Evolutionary conservation across 2,329 filamentous ascomycete species (phyloP).

Genomic region (Chaetomium sp.): DNA sequence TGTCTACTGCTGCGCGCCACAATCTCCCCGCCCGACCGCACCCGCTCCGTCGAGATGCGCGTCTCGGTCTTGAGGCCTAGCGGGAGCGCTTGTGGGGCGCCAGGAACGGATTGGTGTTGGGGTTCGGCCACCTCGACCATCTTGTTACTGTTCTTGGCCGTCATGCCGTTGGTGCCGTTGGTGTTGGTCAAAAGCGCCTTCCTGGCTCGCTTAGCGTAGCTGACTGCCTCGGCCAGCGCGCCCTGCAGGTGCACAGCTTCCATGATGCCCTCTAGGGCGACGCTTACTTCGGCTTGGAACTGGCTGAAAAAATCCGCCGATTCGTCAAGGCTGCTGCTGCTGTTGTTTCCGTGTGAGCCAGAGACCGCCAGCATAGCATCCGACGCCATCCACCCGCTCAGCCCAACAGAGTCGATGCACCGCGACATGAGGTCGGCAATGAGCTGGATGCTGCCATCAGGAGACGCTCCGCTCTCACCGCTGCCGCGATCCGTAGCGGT

Average conservation of each 20-base stretch:
- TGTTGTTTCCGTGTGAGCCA: background rate
- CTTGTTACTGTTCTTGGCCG: no score
- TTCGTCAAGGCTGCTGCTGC: slow-evolving; percentile 41
- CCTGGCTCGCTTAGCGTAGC: slow-evolving; percentile 44
- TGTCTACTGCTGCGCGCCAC: slow-evolving; percentile 64
- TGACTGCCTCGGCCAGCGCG: slow-evolving; percentile 59
- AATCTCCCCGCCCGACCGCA: slow-evolving; percentile 63
- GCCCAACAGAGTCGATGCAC: slow-evolving; percentile 69
- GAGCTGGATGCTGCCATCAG: slow-evolving; percentile 62
- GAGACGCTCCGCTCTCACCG: slow-evolving; percentile 40
- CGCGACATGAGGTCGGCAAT: slow-evolving; percentile 66
- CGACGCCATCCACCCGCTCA: slow-evolving; percentile 66
- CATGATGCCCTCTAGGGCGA: slow-evolving; percentile 65
- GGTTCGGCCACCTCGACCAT: no score
- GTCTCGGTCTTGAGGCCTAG: slow-evolving; percentile 62
- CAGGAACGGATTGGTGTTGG: no score
- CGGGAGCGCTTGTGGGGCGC: slow-evolving; percentile 47
- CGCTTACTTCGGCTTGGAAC: slow-evolving; percentile 62
- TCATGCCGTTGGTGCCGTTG: slow-evolving; percentile 2
- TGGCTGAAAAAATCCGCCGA: slow-evolving; percentile 58
- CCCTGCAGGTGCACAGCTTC: slow-evolving; percentile 60
- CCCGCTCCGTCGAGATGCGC: slow-evolving; percentile 47
- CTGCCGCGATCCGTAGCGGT: slow-evolving; percentile 29
- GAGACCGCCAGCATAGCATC: slow-evolving; percentile 40
- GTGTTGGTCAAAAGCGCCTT: slow-evolving; percentile 18